Evolutionary conservation across 176 grass and related monocot species (phyloP).

Genomic region (Pontederia crassipes): DNA sequence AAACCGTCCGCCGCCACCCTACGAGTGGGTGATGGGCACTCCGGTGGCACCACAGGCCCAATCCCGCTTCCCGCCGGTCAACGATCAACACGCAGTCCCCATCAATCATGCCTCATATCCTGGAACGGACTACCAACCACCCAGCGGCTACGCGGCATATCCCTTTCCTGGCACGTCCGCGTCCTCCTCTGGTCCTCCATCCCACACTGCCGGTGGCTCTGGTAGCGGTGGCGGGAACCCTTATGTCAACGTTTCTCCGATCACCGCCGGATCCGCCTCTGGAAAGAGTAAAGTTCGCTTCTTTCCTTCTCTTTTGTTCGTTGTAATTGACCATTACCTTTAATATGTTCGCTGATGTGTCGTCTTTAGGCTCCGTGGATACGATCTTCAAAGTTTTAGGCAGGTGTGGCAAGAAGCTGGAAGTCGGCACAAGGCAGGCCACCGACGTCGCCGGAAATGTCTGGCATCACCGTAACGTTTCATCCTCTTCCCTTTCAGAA

Average conservation of each 20-base stretch:
- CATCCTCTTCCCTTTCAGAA: not conserved
- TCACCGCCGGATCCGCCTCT: constrained; percentile 19
- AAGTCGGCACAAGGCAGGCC: constrained; percentile 50
- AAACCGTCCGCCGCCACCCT: not conserved
- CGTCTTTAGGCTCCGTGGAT: constrained; percentile 4
- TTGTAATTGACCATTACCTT: not conserved
- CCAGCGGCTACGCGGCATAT: not conserved
- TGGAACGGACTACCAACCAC: not conserved
- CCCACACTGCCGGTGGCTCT: not conserved
- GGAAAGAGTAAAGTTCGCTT: constrained; percentile 27
- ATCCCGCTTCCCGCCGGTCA: not conserved
- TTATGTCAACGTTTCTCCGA: constrained; percentile 52
- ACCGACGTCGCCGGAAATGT: constrained; percentile 53
- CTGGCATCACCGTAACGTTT: constrained; percentile 54
- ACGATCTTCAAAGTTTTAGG: constrained; percentile 38
- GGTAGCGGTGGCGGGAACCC: constrained; percentile 31
- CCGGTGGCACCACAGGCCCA: not conserved
- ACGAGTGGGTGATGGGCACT: constrained; percentile 3
- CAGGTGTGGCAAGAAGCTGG: constrained; percentile 46
- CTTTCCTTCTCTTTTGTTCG: not conserved
- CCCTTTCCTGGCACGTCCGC: not conserved
- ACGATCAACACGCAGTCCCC: not conserved
- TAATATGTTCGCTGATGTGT: not conserved
- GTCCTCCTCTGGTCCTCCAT: not conserved
- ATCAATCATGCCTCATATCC: not conserved